Conservation (phyloP, 192 early-diverging fungal genomes). For the Coemansia umbellata region DNA sequence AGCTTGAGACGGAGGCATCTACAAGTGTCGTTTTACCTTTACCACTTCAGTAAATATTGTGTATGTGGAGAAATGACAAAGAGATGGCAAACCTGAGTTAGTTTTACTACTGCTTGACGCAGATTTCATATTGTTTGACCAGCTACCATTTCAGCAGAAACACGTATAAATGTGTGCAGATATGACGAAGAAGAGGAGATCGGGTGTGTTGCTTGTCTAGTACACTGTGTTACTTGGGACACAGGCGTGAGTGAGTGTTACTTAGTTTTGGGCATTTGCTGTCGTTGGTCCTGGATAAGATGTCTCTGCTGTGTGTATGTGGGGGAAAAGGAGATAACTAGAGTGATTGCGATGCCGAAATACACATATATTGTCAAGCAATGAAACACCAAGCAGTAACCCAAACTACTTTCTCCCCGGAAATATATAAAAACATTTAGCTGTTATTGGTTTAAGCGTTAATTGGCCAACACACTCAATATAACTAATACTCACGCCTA, state of each 20-base stretch:
- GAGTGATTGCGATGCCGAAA: not conserved
- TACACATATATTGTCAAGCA: not conserved
- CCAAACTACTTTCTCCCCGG: no score
- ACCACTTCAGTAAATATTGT: no score
- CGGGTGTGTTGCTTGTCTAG: conserved; percentile 3
- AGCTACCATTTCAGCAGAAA: no score
- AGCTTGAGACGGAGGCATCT: no score
- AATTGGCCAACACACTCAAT: no score
- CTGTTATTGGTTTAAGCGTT: no score
- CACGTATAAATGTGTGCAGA: no score
- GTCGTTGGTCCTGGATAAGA: not conserved
- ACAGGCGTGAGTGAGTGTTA: not conserved
- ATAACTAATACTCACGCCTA: no score
- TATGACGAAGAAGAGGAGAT: no score
- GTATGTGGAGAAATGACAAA: not conserved
- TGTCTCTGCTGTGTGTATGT: not conserved
- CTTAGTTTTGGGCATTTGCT: no score
- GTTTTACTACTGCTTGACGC: not conserved
- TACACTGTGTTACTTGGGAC: conserved; percentile 33
- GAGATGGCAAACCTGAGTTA: not conserved
- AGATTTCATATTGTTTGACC: not conserved
- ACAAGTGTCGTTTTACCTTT: no score
- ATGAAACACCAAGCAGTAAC: conserved; percentile 2
- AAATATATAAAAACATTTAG: no score
- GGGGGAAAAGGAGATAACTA: not conserved